Percentiles rank a stretch among this genome's conserved stretches.
phyloP scores from a whole-genome alignment of 2,329 filamentous ascomycete species.

The Bipolaris bicolor region DNA sequence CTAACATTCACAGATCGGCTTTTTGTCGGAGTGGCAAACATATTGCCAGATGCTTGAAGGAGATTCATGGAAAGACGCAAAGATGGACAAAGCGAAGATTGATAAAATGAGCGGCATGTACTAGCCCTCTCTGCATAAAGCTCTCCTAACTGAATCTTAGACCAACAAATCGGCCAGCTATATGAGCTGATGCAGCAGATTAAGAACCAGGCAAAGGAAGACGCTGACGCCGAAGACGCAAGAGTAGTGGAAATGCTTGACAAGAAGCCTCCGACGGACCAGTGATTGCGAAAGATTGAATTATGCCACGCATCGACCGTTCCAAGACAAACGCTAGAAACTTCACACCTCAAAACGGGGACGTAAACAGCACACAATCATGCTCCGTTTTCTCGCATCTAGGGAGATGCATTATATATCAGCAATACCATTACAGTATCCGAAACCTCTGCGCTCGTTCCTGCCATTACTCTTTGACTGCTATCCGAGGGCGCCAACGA shows the following conservation, averaged over 20 bases:
- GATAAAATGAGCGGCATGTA: conserved; percentile 90
- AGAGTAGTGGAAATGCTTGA: conserved; percentile 39
- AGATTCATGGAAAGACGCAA: conserved; percentile 81
- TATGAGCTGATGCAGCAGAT: conserved; percentile 94
- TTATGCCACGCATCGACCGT: conserved; percentile 6
- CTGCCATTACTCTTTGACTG: conserved; percentile 4
- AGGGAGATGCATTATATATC: conserved; percentile 27
- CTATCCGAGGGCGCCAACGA: not conserved
- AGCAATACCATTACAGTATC: conserved; percentile 17
- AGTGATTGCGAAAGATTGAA: conserved; percentile 26
- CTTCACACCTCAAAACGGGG: conserved; percentile 17
- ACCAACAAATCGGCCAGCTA: conserved; percentile 90
- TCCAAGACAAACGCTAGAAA: conserved; percentile 17
- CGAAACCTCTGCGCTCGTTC: conserved; percentile 5
- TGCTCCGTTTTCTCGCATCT: conserved; percentile 16
- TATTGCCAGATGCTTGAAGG: conserved; percentile 94
- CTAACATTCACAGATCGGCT: conserved; percentile 73
- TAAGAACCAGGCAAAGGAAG: conserved; percentile 57
- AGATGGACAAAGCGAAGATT: conserved; percentile 80
- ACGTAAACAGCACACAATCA: conserved; percentile 9
- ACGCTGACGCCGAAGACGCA: conserved; percentile 48
- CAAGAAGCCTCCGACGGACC: conserved; percentile 36
- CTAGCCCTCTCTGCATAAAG: not conserved
- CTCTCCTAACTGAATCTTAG: conserved; percentile 53
- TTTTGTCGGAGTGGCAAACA: conserved; percentile 93